phyloP scores from a whole-genome alignment of 768 basidiomycete genomes.

The Phanerochaete carnosa region DNA sequence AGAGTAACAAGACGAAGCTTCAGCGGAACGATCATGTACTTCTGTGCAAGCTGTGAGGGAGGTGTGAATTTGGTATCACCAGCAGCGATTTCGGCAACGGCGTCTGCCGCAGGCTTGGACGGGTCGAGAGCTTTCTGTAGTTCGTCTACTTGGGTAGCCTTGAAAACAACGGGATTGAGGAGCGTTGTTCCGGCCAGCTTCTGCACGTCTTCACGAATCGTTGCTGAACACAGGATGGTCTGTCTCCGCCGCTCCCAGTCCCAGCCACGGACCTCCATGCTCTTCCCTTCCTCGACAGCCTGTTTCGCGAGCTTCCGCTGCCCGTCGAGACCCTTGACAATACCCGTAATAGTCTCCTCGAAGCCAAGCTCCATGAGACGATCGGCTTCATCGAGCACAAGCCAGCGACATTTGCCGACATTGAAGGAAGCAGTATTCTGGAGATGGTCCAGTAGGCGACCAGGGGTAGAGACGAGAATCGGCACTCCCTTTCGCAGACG shows the following conservation, averaged over 20 bases:
- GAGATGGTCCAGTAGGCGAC: slow-evolving; percentile 91
- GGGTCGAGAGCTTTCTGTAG: slow-evolving; percentile 17
- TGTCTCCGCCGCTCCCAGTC: slow-evolving; percentile 75
- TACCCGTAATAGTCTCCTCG: slow-evolving; percentile 91
- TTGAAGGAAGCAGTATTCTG: slow-evolving; percentile 94
- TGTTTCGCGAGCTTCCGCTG: slow-evolving; percentile 67
- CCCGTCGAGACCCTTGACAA: slow-evolving; percentile 84
- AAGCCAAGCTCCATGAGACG: slow-evolving; percentile 98
- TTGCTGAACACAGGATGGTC: slow-evolving; percentile 95
- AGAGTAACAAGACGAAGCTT: slow-evolving; percentile 94
- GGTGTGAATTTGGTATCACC: slow-evolving; percentile 75
- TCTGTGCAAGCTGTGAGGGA: slow-evolving; percentile 90
- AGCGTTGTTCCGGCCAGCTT: slow-evolving; percentile 85
- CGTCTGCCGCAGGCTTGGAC: slow-evolving; percentile 2
- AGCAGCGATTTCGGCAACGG: slow-evolving; percentile 17
- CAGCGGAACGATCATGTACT: slow-evolving; percentile 84
- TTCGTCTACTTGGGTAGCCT: slow-evolving; percentile 55
- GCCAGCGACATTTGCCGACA: slow-evolving; percentile 91
- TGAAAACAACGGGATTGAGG: slow-evolving; percentile 77
- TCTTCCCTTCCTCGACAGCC: slow-evolving; percentile 64
- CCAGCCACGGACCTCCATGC: slow-evolving; percentile 78
- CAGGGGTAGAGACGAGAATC: slow-evolving; percentile 94
- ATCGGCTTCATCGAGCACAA: slow-evolving; percentile 97
- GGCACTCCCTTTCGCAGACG: slow-evolving; percentile 92
- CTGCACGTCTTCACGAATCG: slow-evolving; percentile 93